Evolutionary conservation across 352 stramenopile species (phyloP).

Genomic region (Halophytophthora polymorphica): DNA sequence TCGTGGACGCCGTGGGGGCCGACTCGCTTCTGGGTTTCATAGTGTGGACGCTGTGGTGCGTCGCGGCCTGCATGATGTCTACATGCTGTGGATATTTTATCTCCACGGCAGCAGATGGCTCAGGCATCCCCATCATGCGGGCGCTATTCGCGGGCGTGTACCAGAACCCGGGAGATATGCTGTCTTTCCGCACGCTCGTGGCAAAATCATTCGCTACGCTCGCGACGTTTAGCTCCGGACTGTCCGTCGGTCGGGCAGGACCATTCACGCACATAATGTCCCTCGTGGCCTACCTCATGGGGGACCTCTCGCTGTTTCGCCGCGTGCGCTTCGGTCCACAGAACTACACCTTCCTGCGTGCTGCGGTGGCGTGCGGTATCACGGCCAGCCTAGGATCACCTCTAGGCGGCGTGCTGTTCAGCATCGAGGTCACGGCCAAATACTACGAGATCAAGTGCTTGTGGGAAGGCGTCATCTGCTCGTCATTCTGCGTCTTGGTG

Average conservation of each 20-base stretch:
- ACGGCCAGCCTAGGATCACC: conserved; percentile 70
- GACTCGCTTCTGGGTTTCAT: conserved; percentile 68
- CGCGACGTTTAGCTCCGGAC: conserved; percentile 57
- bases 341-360: conserved; percentile 72
- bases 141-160: conserved; percentile 80
- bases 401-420: conserved; percentile 62
- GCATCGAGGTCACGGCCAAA: conserved; percentile 68
- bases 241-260: conserved; percentile 68
- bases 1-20: conserved; percentile 55
- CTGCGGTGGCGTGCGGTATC: conserved; percentile 71
- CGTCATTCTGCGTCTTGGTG: conserved; percentile 63
- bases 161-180: conserved; percentile 72
- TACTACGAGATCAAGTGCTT: conserved; percentile 78
- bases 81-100: conserved; percentile 63
- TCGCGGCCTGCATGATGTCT: conserved; percentile 45
- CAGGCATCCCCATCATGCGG: conserved; percentile 78
- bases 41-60: conserved; percentile 64
- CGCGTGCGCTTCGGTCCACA: conserved; percentile 71
- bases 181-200: conserved; percentile 68
- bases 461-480: conserved; percentile 70
- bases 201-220: conserved; percentile 73
- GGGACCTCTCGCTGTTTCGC: conserved; percentile 61
- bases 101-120: conserved; percentile 64
- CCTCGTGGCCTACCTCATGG: conserved; percentile 69
- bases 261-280: conserved; percentile 79